phyloP scores from a whole-genome alignment of 495 filamentous ascomycete species.

The Aspergillus baeticus region DNA sequence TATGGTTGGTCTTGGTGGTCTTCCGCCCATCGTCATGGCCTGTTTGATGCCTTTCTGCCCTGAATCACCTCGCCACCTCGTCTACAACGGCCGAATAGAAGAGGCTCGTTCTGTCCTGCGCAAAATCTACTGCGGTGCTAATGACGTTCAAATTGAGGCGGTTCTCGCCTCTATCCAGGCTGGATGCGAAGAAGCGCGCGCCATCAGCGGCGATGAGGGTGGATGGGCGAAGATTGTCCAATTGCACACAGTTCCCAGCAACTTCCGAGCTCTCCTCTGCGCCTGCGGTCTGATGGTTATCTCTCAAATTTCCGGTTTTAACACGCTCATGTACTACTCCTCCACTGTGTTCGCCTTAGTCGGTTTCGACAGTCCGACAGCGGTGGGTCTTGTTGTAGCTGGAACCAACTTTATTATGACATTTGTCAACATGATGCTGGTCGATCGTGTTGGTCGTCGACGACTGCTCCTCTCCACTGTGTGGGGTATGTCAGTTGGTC shows the following conservation, averaged over 20 bases:
- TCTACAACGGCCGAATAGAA: constrained; percentile 42
- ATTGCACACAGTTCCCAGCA: constrained; percentile 45
- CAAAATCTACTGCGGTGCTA: constrained; percentile 38
- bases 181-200: constrained; percentile 37
- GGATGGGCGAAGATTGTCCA: constrained; percentile 41
- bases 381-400: constrained; percentile 46
- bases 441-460: constrained; percentile 51
- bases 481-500: constrained; percentile 39
- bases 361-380: constrained; percentile 46
- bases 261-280: constrained; percentile 48
- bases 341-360: constrained; percentile 52
- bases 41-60: constrained; percentile 48
- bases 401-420: constrained; percentile 56
- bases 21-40: constrained; percentile 46
- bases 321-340: constrained; percentile 52
- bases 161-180: constrained; percentile 32
- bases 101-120: constrained; percentile 37
- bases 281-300: constrained; percentile 53
- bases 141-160: constrained; percentile 38
- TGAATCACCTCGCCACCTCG: constrained; percentile 53
- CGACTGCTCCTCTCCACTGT: constrained; percentile 48
- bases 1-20: constrained; percentile 51
- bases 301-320: constrained; percentile 49
- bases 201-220: constrained; percentile 31
- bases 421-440: constrained; percentile 47